A percentile compares a stretch with the other conserved stretches of the same genome.
These are phyloP conservation scores for Pseudogymnoascus sp. DNA, from an alignment of 2,329 filamentous ascomycete species.

Conservation along the genomic window DNA sequence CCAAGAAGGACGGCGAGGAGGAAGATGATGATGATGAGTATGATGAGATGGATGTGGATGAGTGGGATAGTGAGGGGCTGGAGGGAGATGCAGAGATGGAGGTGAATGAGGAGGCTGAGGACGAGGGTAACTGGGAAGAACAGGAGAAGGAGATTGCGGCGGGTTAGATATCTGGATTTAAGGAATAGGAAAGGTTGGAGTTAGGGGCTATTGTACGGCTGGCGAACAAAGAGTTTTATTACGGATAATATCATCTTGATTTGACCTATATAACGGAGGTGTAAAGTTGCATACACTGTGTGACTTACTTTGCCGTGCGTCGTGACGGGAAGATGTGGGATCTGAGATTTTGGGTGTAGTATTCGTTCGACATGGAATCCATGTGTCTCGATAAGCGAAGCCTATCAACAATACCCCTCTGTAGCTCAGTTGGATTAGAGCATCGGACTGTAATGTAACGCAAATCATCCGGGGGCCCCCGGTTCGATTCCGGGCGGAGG, in stretches of 20 bases:
- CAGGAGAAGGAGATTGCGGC: slow-evolving; percentile 23
- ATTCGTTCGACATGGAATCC: background rate
- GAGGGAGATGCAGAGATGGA: slow-evolving; percentile 27
- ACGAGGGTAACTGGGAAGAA: slow-evolving; percentile 27
- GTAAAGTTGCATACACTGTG: background rate
- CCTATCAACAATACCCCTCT: background rate
- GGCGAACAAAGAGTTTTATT: slow-evolving; percentile 2
- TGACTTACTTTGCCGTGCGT: background rate
- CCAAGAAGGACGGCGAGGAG: slow-evolving; percentile 41
- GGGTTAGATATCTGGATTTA: slow-evolving; percentile 1
- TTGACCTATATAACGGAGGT: background rate
- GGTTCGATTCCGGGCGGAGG: slow-evolving; percentile 8
- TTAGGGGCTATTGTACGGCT: background rate
- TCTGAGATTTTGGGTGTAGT: background rate
- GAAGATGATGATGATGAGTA: slow-evolving; percentile 39
- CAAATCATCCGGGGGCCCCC: slow-evolving; percentile 5
- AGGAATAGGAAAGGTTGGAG: slow-evolving; percentile 1
- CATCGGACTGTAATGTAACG: slow-evolving; percentile 6
- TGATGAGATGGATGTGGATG: slow-evolving; percentile 38
- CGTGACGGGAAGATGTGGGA: background rate
- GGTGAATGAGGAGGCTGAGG: slow-evolving; percentile 27
- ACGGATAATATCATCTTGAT: background rate
- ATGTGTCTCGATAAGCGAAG: background rate
- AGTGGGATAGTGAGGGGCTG: slow-evolving; percentile 30
- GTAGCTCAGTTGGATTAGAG: slow-evolving; percentile 9